Percentiles rank a stretch among this genome's conserved stretches.
Conservation (phyloP, 495 filamentous ascomycete species). For the Lentithecium fluviatile region DNA sequence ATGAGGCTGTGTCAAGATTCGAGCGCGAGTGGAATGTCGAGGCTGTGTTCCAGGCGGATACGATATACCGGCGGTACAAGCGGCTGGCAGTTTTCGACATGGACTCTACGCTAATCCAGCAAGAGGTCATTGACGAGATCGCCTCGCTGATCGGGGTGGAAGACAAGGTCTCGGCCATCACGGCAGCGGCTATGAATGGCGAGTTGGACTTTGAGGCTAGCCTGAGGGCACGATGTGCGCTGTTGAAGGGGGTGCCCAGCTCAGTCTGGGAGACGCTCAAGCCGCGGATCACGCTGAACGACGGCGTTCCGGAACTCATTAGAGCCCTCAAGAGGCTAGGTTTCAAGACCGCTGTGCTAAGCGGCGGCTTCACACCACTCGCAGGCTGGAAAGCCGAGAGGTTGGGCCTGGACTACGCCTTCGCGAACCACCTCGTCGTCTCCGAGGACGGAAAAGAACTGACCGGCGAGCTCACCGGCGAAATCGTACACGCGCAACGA, state of each 20-base stretch:
- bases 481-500: constrained; percentile 77
- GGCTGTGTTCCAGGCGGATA: constrained; percentile 68
- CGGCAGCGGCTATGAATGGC: constrained; percentile 89
- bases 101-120: constrained; percentile 93
- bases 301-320: constrained; percentile 73
- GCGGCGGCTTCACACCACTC: constrained; percentile 86
- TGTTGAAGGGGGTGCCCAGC: constrained; percentile 76
- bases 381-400: constrained; percentile 78
- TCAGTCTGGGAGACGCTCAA: constrained; percentile 79
- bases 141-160: constrained; percentile 76
- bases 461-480: constrained; percentile 74
- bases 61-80: constrained; percentile 71
- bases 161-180: constrained; percentile 73
- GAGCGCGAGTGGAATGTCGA: constrained; percentile 88
- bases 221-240: constrained; percentile 70
- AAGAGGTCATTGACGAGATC: constrained; percentile 95
- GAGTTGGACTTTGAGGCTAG: constrained; percentile 90
- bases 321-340: constrained; percentile 70
- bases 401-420: constrained; percentile 80
- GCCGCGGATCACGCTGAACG: constrained; percentile 70
- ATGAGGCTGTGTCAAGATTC: constrained; percentile 77
- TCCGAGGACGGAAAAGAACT: constrained; percentile 63
- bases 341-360: constrained; percentile 82
- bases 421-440: constrained; percentile 80
- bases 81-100: constrained; percentile 93